These are phyloP conservation scores for Lachancea kluyveri DNA, from an alignment of 805 yeast genomes.

Conservation along the genomic window DNA sequence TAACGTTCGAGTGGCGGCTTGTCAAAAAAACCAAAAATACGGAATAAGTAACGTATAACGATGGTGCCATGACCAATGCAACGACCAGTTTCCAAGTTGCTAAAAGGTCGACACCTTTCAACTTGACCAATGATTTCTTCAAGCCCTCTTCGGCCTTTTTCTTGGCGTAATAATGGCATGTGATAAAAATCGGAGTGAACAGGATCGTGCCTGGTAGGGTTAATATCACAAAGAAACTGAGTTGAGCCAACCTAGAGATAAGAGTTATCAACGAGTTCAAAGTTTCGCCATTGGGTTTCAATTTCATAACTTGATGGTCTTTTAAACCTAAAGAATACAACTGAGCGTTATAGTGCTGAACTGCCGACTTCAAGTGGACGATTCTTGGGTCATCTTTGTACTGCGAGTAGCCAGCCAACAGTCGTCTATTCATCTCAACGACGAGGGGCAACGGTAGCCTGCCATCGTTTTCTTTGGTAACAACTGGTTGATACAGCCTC, in stretches of 20 bases:
- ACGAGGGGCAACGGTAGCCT: conserved; percentile 67
- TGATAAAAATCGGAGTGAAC: conserved; percentile 79
- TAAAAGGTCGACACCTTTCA: conserved; percentile 82
- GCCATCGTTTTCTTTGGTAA: conserved; percentile 26
- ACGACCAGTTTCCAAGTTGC: conserved; percentile 95
- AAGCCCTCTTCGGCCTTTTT: conserved; percentile 72
- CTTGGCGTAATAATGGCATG: conserved; percentile 62
- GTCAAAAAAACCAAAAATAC: conserved; percentile 31
- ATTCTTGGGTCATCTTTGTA: conserved; percentile 70
- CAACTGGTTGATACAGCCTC: conserved; percentile 67
- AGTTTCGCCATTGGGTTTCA: conserved; percentile 38
- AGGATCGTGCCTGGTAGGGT: conserved; percentile 82
- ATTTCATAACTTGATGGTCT: conserved; percentile 64
- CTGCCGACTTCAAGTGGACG: conserved; percentile 52
- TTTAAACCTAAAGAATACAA: conserved; percentile 58
- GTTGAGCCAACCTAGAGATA: conserved; percentile 44
- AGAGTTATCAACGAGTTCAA: conserved; percentile 44
- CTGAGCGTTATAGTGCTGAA: conserved; percentile 59
- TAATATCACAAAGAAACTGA: conserved; percentile 46
- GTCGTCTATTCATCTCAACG: conserved; percentile 82
- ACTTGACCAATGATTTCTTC: conserved; percentile 86
- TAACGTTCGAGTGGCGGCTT: conserved; percentile 21
- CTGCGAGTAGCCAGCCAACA: conserved; percentile 75
- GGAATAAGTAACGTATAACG: conserved; percentile 75
- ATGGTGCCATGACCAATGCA: conserved; percentile 78